Evolutionary conservation across 2,329 filamentous ascomycete genomes (phyloP), one percentile per base, ranked within the genome.

Genomic region (Zymoseptoria tritici): DNA sequence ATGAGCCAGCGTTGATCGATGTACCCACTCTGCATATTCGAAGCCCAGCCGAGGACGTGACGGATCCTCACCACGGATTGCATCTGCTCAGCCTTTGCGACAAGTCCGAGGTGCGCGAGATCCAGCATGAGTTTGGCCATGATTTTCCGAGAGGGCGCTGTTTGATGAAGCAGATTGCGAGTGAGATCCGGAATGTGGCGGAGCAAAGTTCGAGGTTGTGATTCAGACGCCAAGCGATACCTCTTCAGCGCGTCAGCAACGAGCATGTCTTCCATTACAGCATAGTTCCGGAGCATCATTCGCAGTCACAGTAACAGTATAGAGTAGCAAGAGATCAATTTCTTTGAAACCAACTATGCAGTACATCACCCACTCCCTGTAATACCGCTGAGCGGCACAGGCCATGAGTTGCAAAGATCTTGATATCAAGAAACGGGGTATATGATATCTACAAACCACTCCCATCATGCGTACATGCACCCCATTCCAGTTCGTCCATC

Each of bases 41-140:
- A 24, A 24, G 22, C 22, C 22, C 22, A 24, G 22, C 22, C 60
- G 57, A 58, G 36, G 58, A 63, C 26, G 56, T 58, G 46, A 49
- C 26, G 8, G 59, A 63, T 61, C 61, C 61, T 7, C 61, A 63
- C 26, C 56, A 61, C 42, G 61, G 61, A 20, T 29, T 63, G 13
- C 61, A 63, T 52, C 49, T 63, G 29, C 49, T 63, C n/a, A 42
- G 51, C 9, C 50, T 63, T n/a, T 63, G 61, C 49, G 58, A 63
- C 57, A 13, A 19, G 19, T 21, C 31, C 16, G 42, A 55, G n/a
- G 59, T 56, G 46, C 52, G 54, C 11, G 61, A 63, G 21, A 56
- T 58, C 9, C 61, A 63, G 26, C 59, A 63, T 54, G 56, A 24
- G 13, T 56, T 55, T 42, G 58, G 58, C 6, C 61, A 63, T 61